Evolutionary conservation across 2,329 filamentous ascomycete genomes (phyloP), one percentile per base, ranked within the genome.

Genomic region (Xylariaceae sp.): DNA sequence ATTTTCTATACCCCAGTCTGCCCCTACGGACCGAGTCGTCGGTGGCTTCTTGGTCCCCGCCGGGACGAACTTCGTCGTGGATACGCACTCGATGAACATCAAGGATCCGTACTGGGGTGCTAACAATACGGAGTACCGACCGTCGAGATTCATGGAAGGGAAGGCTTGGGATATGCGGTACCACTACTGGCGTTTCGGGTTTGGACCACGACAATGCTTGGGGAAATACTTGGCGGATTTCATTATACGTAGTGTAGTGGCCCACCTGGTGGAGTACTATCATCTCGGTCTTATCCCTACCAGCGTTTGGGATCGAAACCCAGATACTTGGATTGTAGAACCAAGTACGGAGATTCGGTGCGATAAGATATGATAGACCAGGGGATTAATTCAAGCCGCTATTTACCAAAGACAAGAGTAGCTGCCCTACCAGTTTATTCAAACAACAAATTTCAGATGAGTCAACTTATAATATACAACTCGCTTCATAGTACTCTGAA

Each of bases 131-230:
- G 39, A 16, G 4, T 80, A 73, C 57, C 69, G 72, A 0, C 77
- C 77, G 1, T 53, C 62, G 3, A 60, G 72, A 14, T 73, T 74
- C 39, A 43, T 70, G 2, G 48, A 57, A 4, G 40, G 33, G 9
- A 50, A 53, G 23, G 16, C 26, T 23, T 16, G 51, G 4, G 64
- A 68, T 21, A 24, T 58, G 39, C 60, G 77, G 9, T 79, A 79
- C 60, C 60, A 70, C 3, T 74, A 72, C 41, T 79, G 76, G 77
- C 67, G 77, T 3, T 80, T 78, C 62, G 78, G 77, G 0, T 79
- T 79, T 56, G 77, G 77, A 1, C 75, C 77, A 0, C 62, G 77
- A 24, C 70, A 75, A 53, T 80, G 78, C 53, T 58, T 80, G 63
- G 78, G 77, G 0, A 76, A 74, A 58, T 72, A 74, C 56, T 61